Evolutionary conservation across 2,329 filamentous ascomycete species (phyloP), one percentile per base, ranked within the genome.

Genomic region (Xylaria sp.): DNA sequence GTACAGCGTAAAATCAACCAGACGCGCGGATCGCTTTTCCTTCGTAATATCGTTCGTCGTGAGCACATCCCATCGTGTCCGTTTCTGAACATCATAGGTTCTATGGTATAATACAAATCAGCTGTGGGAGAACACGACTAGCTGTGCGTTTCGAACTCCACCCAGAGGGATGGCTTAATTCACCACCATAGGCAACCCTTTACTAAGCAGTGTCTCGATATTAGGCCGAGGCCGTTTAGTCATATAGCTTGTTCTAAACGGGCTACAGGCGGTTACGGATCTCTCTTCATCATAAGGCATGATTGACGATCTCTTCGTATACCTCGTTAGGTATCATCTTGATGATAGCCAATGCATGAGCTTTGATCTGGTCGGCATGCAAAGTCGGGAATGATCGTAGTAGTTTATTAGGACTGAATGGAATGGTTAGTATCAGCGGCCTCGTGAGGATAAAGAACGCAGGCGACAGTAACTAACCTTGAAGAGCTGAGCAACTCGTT

Each of bases 261-360:
- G 11, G 36, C 12, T 57, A 47, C 17, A 51, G 48, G 5, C 30
- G 1, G 34, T 30, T 6, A 48, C 24, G 6, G 21, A 42, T 19
- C 14, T 34, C 36, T 58, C n/a, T 55, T 50, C 50, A 51, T 59
- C 51, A 94, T 75, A 91, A 92, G 6, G 95, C 95, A 79, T 99
- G 96, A 48, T 87, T 85, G 60, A 98, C 90, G 76, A 99, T 93
- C 78, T 97, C 93, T 59, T 92, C 90, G 77, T 98, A 99, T 56
- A 98, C 85, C 72, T 97, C 92, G 70, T 94, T 90, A 1, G 96
- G 95, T 63, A 99, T 94, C 84, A 94, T 96, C 74, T 91, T 90
- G 66, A 97, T 92, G 75, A 98, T 92, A 61, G 91, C 90, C 73
- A 98, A 89, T 0, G 95, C 95, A 65, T 97, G 88, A 54, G 89